A percentile compares a stretch with the other conserved stretches of the same genome.
These are phyloP conservation scores for Gynochthodes officinalis DNA, from an alignment of 257 asterid species.

Conservation along the genomic window DNA sequence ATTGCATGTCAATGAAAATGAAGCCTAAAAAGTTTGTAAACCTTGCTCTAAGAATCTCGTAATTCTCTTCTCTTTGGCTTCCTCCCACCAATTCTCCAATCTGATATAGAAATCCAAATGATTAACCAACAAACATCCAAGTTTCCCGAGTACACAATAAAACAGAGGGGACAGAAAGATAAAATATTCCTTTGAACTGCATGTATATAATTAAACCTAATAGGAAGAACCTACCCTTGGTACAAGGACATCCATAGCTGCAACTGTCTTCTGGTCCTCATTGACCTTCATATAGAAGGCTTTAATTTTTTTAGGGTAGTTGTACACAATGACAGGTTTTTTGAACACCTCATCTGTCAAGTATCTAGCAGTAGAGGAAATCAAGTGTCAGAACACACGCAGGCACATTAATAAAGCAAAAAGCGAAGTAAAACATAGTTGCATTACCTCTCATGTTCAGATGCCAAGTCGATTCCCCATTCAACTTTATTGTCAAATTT, in stretches of 20 bases:
- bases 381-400: slow-evolving; percentile 9
- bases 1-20: background rate
- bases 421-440: background rate
- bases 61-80: slow-evolving; percentile 97
- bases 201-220: background rate
- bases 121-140: background rate
- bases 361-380: slow-evolving; percentile 40
- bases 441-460: slow-evolving; percentile 88
- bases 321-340: slow-evolving; percentile 87
- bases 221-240: slow-evolving; percentile 56
- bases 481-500: slow-evolving; percentile 86
- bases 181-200: background rate
- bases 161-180: background rate
- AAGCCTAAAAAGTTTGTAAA: slow-evolving; percentile 24
- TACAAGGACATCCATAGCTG: slow-evolving; percentile 99
- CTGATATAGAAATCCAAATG: slow-evolving; percentile 28
- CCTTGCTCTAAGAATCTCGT: slow-evolving; percentile 75
- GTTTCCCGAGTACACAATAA: background rate
- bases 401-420: background rate
- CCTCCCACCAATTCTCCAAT: slow-evolving; percentile 99
- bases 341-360: slow-evolving; percentile 89
- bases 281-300: slow-evolving; percentile 98
- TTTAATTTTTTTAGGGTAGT: slow-evolving; percentile 91
- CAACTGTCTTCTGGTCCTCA: slow-evolving; percentile 89
- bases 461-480: slow-evolving; percentile 97